Percentiles rank a stretch among this genome's conserved stretches.
Evolutionary conservation across 2,329 filamentous ascomycete genomes (phyloP).

Genomic region (Calonectria hawksworthii): DNA sequence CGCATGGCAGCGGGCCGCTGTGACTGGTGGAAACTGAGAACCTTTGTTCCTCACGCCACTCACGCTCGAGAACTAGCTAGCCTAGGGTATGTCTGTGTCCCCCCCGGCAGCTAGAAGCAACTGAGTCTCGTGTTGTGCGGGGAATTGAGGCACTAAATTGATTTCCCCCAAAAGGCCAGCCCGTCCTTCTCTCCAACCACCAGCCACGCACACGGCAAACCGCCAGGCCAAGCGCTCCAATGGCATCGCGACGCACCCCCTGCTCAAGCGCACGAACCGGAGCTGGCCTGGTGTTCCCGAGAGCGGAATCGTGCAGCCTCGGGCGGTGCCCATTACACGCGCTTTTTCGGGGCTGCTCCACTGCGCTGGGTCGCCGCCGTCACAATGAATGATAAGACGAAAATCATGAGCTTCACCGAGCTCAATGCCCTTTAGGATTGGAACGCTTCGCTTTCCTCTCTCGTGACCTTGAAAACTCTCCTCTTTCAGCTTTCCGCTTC

Average conservation of each 20-base stretch:
- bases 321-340: background rate
- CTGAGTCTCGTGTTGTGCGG: slow-evolving; percentile 32
- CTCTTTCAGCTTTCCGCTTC: background rate
- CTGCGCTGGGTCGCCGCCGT: background rate
- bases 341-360: background rate
- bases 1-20: background rate
- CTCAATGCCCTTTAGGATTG: background rate
- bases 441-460: slow-evolving; percentile 1
- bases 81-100: background rate
- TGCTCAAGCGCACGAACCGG: slow-evolving; percentile 38
- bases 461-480: slow-evolving; percentile 1
- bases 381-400: background rate
- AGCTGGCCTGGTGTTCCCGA: slow-evolving; percentile 2
- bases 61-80: too few species aligned
- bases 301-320: background rate
- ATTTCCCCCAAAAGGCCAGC: background rate
- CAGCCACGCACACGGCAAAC: background rate
- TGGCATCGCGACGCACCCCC: background rate
- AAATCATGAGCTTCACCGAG: slow-evolving; percentile 12
- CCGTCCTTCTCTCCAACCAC: background rate
- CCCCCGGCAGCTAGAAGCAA: background rate
- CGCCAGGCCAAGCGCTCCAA: slow-evolving; percentile 36
- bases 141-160: background rate
- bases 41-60: slow-evolving; percentile 12
- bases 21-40: slow-evolving; percentile 4